phyloP scores from a whole-genome alignment of 2,329 filamentous ascomycete genomes.

The Aspergillus viridinutans region DNA sequence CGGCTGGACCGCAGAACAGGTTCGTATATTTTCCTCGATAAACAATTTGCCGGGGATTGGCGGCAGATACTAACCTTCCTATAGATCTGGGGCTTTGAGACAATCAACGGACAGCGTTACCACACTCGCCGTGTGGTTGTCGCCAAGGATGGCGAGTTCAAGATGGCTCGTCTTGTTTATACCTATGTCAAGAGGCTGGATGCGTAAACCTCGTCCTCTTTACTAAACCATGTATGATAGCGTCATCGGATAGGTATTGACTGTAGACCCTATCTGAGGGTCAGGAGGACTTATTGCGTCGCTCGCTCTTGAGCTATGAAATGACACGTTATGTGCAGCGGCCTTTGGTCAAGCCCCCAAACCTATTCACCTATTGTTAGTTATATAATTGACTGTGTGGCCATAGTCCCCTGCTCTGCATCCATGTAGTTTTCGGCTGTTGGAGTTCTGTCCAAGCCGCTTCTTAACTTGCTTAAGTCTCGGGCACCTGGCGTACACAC shows the following conservation, averaged over 20 bases:
- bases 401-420: not conserved
- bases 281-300: not conserved
- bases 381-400: not conserved
- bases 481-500: not conserved
- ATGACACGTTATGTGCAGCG: not conserved
- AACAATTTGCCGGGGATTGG: conserved; percentile 3
- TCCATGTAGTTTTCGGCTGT: not conserved
- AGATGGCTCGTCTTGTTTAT: conserved; percentile 41
- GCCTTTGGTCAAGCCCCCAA: not conserved
- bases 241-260: not conserved
- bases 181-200: conserved; percentile 18
- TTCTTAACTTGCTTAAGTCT: not conserved
- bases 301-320: not conserved
- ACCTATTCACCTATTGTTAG: not conserved
- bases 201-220: not conserved
- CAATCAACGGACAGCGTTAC: conserved; percentile 37
- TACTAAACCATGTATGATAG: not conserved
- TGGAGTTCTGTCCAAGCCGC: not conserved
- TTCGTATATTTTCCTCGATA: conserved; percentile 20
- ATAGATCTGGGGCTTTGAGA: conserved; percentile 46
- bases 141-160: conserved; percentile 32
- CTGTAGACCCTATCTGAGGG: too few relatives aligned
- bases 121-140: conserved; percentile 43
- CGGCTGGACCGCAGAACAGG: conserved; percentile 54
- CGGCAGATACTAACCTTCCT: not conserved